phyloP scores from a whole-genome alignment of 2,329 filamentous ascomycete genomes.

The Zymoseptoria ardabiliae region DNA sequence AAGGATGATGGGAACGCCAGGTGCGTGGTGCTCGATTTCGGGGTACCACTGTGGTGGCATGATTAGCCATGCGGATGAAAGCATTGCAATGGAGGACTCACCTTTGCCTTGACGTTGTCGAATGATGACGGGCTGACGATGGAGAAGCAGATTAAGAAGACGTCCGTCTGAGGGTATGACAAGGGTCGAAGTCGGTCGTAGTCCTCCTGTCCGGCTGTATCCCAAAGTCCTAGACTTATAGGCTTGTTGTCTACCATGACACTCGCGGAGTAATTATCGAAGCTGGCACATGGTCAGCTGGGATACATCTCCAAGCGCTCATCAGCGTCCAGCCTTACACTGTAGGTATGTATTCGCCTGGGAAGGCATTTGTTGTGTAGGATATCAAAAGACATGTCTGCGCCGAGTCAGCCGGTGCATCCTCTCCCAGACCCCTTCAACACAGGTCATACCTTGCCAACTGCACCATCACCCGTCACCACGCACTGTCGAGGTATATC shows the following conservation, averaged over 20 bases:
- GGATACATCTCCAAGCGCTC: background rate
- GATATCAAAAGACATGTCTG: constrained; percentile 98
- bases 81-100: constrained; percentile 37
- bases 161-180: constrained; percentile 96
- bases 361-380: constrained; percentile 98
- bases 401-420: constrained; percentile 19
- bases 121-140: constrained; percentile 97
- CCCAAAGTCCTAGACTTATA: constrained; percentile 93
- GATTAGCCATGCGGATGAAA: background rate
- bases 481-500: constrained; percentile 53
- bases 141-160: constrained; percentile 97
- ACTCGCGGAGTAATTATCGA: constrained; percentile 98
- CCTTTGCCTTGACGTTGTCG: constrained; percentile 98
- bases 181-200: constrained; percentile 91
- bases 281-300: constrained; percentile 46
- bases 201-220: constrained; percentile 98
- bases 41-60: constrained; percentile 74
- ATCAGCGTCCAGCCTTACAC: constrained; percentile 55
- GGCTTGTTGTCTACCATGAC: constrained; percentile 99
- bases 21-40: constrained; percentile 94
- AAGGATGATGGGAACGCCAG: constrained; percentile 89
- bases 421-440: background rate
- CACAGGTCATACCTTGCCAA: constrained; percentile 74
- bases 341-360: constrained; percentile 99
- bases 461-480: constrained; percentile 97